These are phyloP conservation scores for Orbilia oligospora DNA, from an alignment of 2,329 filamentous ascomycete species.

Conservation along the genomic window DNA sequence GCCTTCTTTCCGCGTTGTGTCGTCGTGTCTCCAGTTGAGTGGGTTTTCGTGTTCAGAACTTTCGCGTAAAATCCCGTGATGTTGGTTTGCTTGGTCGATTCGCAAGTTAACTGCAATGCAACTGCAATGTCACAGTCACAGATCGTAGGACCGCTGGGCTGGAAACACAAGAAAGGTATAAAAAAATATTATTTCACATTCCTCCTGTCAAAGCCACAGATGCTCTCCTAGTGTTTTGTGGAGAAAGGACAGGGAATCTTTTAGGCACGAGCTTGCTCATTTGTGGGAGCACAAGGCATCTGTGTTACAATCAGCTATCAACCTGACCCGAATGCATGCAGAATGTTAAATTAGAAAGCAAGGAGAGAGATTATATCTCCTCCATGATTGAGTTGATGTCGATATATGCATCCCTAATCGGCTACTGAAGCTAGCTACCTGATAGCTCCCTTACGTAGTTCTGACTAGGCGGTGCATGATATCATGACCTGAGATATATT, in stretches of 20 bases:
- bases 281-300: slow-evolving; percentile 18
- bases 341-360: slow-evolving; percentile 46
- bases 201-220: slow-evolving; percentile 14
- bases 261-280: slow-evolving; percentile 20
- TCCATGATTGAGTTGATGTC: background rate
- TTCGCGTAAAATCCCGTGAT: slow-evolving; percentile 51
- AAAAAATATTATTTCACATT: slow-evolving; percentile 9
- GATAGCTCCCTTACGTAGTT: slow-evolving; percentile 3
- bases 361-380: slow-evolving; percentile 34
- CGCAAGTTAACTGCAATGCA: slow-evolving; percentile 18
- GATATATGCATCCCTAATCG: background rate
- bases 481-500: background rate
- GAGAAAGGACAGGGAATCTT: background rate
- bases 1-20: slow-evolving; percentile 36
- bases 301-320: slow-evolving; percentile 31
- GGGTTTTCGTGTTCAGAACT: slow-evolving; percentile 42
- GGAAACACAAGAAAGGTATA: background rate
- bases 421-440: background rate
- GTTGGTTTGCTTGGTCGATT: slow-evolving; percentile 28
- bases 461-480: background rate
- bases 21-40: slow-evolving; percentile 45
- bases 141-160: slow-evolving; percentile 18
- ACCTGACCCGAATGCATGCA: slow-evolving; percentile 43
- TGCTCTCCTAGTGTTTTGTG: background rate
- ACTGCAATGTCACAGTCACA: slow-evolving; percentile 45